These are phyloP conservation scores for Ulmus americana DNA, from an alignment of 331 rosid genomes.

Conservation along the genomic window DNA sequence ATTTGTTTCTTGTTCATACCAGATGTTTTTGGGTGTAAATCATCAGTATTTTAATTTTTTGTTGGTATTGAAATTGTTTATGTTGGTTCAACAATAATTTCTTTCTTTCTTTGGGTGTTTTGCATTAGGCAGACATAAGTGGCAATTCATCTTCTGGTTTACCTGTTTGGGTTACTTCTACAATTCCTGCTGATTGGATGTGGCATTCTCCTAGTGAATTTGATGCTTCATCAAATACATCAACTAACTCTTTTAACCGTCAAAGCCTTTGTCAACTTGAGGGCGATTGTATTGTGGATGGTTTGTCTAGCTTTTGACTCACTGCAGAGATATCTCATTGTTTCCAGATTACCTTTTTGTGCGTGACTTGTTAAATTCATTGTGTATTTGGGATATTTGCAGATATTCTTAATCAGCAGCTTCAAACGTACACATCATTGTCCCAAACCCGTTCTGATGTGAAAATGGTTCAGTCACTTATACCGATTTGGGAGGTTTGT, in stretches of 20 bases:
- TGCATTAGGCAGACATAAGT: constrained; percentile 53
- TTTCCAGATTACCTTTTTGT: background rate
- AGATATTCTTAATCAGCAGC: constrained; percentile 71
- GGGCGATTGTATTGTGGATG: constrained; percentile 75
- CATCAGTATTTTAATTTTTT: constrained; percentile 2
- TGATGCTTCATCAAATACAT: constrained; percentile 35
- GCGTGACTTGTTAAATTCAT: background rate
- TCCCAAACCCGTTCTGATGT: constrained; percentile 66
- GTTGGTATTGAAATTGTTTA: constrained; percentile 1
- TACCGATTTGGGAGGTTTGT: constrained; percentile 85
- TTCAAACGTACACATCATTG: constrained; percentile 67
- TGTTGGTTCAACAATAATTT: constrained; percentile 22
- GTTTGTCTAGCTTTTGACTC: constrained; percentile 41
- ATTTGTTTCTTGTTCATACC: constrained; percentile 12
- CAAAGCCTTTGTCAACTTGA: constrained; percentile 87
- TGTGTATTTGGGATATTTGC: constrained; percentile 28
- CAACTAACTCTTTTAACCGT: constrained; percentile 40
- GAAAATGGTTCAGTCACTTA: constrained; percentile 87
- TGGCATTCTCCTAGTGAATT: constrained; percentile 44
- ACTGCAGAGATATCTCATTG: background rate
- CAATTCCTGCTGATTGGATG: constrained; percentile 57
- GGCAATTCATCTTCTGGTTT: constrained; percentile 36
- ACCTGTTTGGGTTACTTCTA: constrained; percentile 58
- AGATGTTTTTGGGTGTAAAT: constrained; percentile 1
- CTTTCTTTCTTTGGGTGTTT: constrained; percentile 19